phyloP scores from a whole-genome alignment of 306 rosid species.

The Pueraria montana region DNA sequence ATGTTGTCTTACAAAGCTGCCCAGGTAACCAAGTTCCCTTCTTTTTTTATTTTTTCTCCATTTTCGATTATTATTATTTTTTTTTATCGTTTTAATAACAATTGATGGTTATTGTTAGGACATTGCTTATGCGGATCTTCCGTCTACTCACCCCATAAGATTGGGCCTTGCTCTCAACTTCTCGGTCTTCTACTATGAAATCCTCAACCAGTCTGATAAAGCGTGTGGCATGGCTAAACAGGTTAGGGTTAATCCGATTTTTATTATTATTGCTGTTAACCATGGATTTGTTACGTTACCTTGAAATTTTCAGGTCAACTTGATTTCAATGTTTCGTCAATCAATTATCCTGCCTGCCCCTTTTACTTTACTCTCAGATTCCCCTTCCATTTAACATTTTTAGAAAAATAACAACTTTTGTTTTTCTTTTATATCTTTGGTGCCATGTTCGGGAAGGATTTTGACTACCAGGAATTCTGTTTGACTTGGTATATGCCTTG shows the following conservation, averaged over 20 bases:
- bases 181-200: slow-evolving; percentile 84
- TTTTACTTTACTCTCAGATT: slow-evolving; percentile 3
- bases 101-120: slow-evolving; percentile 49
- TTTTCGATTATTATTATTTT: no score
- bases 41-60: neutral
- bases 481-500: slow-evolving; percentile 41
- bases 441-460: neutral
- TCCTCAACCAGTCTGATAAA: slow-evolving; percentile 82
- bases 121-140: slow-evolving; percentile 68
- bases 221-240: slow-evolving; percentile 89
- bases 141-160: slow-evolving; percentile 84
- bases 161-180: slow-evolving; percentile 84
- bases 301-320: slow-evolving; percentile 27
- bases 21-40: slow-evolving; percentile 50
- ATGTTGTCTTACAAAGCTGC: slow-evolving; percentile 85
- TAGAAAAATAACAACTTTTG: neutral
- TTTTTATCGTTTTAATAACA: neutral
- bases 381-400: neutral
- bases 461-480: slow-evolving; percentile 27
- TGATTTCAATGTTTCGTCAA: slow-evolving; percentile 11
- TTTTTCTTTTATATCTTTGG: neutral
- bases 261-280: neutral
- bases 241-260: slow-evolving; percentile 45
- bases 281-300: slow-evolving; percentile 3
- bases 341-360: neutral